Evolutionary conservation across 2,329 filamentous ascomycete species (phyloP).

Genomic region (Dothidotthia symphoricarpi): DNA sequence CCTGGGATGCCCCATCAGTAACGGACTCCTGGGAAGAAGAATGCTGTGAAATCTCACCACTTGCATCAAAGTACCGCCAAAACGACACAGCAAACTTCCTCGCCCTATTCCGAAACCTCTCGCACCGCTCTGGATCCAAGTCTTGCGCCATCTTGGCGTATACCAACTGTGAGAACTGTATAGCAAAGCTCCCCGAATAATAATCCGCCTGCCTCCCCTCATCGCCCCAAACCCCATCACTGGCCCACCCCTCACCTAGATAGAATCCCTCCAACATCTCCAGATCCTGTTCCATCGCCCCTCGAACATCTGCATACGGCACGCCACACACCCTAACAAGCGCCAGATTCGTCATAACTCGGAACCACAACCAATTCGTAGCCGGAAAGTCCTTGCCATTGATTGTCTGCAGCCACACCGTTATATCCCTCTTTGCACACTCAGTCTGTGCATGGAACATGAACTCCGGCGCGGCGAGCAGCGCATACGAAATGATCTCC

Average conservation of each 20-base stretch:
- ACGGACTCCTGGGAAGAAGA: too few relatives aligned
- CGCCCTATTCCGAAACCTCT: conserved; percentile 43
- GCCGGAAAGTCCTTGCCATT: conserved; percentile 49
- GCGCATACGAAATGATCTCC: conserved; percentile 52
- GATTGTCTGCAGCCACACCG: conserved; percentile 45
- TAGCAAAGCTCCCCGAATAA: conserved; percentile 56
- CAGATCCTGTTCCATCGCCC: conserved; percentile 46
- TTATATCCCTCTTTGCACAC: conserved; percentile 40
- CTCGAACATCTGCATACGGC: conserved; percentile 33
- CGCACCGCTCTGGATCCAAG: conserved; percentile 42
- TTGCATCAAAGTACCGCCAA: conserved; percentile 51
- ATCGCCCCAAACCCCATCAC: conserved; percentile 48
- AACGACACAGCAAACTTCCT: conserved; percentile 44
- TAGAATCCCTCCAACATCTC: conserved; percentile 49
- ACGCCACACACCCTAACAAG: conserved; percentile 46
- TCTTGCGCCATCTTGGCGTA: conserved; percentile 48
- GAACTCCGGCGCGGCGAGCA: conserved; percentile 46
- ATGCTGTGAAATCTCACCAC: conserved; percentile 36
- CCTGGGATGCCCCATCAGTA: conserved; percentile 44
- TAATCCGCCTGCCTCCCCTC: conserved; percentile 49
- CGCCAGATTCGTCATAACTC: conserved; percentile 52
- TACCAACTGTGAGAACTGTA: conserved; percentile 53
- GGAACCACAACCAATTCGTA: conserved; percentile 57
- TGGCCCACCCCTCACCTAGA: conserved; percentile 49
- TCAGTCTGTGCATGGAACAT: conserved; percentile 36